Base-by-base conservation (phyloP, 768 basidiomycete genomes). In the Tylopilus cervinicoccineus region DNA sequence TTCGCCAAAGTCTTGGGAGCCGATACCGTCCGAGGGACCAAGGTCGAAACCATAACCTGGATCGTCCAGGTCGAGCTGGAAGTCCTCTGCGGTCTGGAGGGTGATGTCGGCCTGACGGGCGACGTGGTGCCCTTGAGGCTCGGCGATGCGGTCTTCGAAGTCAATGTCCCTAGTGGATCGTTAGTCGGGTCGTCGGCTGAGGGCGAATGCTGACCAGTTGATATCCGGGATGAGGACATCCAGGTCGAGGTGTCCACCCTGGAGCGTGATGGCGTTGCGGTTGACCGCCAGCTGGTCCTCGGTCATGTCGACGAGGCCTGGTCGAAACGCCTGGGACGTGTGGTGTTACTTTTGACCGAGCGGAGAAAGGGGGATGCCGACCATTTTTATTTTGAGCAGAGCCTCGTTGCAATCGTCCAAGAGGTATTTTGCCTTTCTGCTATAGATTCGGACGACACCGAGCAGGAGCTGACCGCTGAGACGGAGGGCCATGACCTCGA, bases 351-450 rank as follows among this genome's bases (percentile, higher is more conserved):
- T 43, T 24, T 33, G 12, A n/a, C 11, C 6, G 24, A 12, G 16
- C 22, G 13, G 48, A 19, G 16, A 23, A 43, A 19, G 23, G 28
- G 43, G 5, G 34, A 52, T 62, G 20, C 45, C 5, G 4, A 92
- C 94, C 86, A 96, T 89, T 69, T 94, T 95, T 40, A 97, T 94
- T 68, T 93, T 93, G 32, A 94, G 73, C 37, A 98, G 71, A 0
- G 95, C 93, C 66, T 99, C 96, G 52, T 96, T 96, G 63, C 95
- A 97, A 64, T 99, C 96, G 61, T 99, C 96, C 53, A 97, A 72
- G 4, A 99, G 78, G 68, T 99, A 99, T 63, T 97, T 96, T 16
- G 94, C 93, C 67, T 99, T 99, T 37, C 95, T 78, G 61, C 92
- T 93, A 69, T 99, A 99, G 62, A 99, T 98, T 47, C 96, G 80